phyloP scores from a whole-genome alignment of 1,139 yeast genomes.

The Chernovozyma aurita region DNA sequence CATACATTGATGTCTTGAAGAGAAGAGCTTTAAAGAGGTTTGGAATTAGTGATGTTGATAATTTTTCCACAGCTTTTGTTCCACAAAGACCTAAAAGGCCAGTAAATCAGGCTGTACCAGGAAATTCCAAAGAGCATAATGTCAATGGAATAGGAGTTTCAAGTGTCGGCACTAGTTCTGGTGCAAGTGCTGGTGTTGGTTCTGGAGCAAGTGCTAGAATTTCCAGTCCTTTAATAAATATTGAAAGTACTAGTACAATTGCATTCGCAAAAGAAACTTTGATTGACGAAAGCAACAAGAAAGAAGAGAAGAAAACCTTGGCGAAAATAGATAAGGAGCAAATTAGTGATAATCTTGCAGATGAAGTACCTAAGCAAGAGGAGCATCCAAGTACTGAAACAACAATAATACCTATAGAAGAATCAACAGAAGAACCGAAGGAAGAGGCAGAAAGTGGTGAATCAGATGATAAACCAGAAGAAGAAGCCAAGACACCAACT shows the following conservation, averaged over 20 bases:
- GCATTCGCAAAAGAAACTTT: slow-evolving; percentile 42
- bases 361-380: slow-evolving; percentile 16
- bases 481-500: slow-evolving; percentile 8
- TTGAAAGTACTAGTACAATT: slow-evolving; percentile 27
- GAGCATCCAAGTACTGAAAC: no score
- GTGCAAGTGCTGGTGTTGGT: background rate
- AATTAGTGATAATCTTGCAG: background rate
- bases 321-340: slow-evolving; percentile 5
- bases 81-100: slow-evolving; percentile 27
- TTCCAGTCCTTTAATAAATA: slow-evolving; percentile 26
- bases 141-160: background rate
- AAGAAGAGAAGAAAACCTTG: slow-evolving; percentile 4
- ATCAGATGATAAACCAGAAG: slow-evolving; percentile 1
- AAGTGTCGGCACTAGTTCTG: background rate
- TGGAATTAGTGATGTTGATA: slow-evolving; percentile 32
- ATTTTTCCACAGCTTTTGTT: slow-evolving; percentile 35
- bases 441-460: slow-evolving; percentile 5
- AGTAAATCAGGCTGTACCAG: slow-evolving; percentile 18
- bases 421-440: slow-evolving; percentile 7
- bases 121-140: slow-evolving; percentile 17
- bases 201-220: slow-evolving; percentile 8
- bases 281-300: slow-evolving; percentile 21
- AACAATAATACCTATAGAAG: slow-evolving; percentile 7
- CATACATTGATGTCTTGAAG: slow-evolving; percentile 51
- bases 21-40: slow-evolving; percentile 43